Evolutionary conservation across 306 rosid species (phyloP), one percentile per base, ranked within the genome.

Genomic region (Arachis stenosperma): DNA sequence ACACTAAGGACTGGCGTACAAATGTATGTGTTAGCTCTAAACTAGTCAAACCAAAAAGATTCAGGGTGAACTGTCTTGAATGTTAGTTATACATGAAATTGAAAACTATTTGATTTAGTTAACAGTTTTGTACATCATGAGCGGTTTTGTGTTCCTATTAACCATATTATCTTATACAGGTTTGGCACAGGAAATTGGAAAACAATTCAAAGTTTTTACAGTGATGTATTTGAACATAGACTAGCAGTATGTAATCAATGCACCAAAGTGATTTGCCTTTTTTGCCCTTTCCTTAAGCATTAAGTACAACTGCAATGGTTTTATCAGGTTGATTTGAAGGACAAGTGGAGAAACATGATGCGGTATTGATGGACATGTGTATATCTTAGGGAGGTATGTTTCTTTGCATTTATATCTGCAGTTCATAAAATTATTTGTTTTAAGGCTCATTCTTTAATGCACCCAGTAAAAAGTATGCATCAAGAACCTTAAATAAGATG

Each of bases 331-430:
- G 96, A 94, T 88, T 75, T 94, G 68, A 94, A 94, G 86, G 98
- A 94, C 79, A 91, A 91, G 57, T 94, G 97, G 98, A 81, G 97
- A 78, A 94, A 91, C 69, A 73, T 94, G 96, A 69, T 75, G 6
- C 76, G 84, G 62, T 52, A 52, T 3, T 80, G 69, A 64, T 73
- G 37, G 54, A 22, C n/a, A 41, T 55, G 11, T 76, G 41, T 14
- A 76, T 66, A 61, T 72, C 63, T 37, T 41, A 36, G 44, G 50
- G 6, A 58, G 78, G 71, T 76, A 76, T 76, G 30, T 69, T 69
- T 69, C 57, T 51, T 42, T 63, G 75, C 59, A 59, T 61, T 47
- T 9, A 58, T 55, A 64, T 57, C 69, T 42, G 27, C 59, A 29
- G 73, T 60, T 47, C 22, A 47, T 9, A 7, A 36, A 62, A 59